Percentiles rank a stretch among this genome's conserved stretches.
Conservation (phyloP, 495 filamentous ascomycete species). For the Acidiella bohemica region DNA sequence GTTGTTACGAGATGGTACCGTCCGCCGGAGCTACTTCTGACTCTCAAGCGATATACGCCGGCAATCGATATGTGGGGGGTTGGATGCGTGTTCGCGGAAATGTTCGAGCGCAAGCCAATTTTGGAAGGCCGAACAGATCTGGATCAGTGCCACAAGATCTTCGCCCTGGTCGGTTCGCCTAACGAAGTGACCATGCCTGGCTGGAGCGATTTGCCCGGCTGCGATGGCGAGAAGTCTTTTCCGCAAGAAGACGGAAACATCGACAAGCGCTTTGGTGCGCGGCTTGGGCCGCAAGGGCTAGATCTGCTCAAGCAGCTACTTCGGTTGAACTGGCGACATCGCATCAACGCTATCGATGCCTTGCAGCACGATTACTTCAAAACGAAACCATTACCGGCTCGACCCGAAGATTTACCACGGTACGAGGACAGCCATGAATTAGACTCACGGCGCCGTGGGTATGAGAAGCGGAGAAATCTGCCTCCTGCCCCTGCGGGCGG, state of each 20-base stretch:
- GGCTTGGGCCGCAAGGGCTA: constrained; percentile 46
- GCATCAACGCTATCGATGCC: constrained; percentile 90
- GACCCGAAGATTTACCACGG: constrained; percentile 65
- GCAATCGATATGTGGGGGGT: constrained; percentile 98
- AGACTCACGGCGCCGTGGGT: constrained; percentile 51
- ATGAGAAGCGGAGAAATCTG: constrained; percentile 67
- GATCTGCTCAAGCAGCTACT: constrained; percentile 72
- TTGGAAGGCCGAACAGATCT: constrained; percentile 76
- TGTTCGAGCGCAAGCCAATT: constrained; percentile 90
- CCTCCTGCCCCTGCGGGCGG: constrained; percentile 85
- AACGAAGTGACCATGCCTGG: constrained; percentile 90
- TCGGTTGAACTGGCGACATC: constrained; percentile 71
- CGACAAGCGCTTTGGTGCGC: constrained; percentile 56
- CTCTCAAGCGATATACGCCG: constrained; percentile 77
- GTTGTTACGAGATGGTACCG: constrained; percentile 97
- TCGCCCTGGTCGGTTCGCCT: constrained; percentile 82
- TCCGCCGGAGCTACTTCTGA: constrained; percentile 82
- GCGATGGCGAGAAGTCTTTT: constrained; percentile 57
- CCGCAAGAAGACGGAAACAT: constrained; percentile 52
- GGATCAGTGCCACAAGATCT: constrained; percentile 84
- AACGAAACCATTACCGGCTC: constrained; percentile 60
- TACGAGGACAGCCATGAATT: constrained; percentile 95
- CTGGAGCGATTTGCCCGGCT: constrained; percentile 68
- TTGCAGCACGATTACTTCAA: constrained; percentile 86
- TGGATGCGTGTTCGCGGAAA: constrained; percentile 95